These are phyloP conservation scores for Prinsepia uniflora DNA, from an alignment of 306 rosid species.

Conservation along the genomic window DNA sequence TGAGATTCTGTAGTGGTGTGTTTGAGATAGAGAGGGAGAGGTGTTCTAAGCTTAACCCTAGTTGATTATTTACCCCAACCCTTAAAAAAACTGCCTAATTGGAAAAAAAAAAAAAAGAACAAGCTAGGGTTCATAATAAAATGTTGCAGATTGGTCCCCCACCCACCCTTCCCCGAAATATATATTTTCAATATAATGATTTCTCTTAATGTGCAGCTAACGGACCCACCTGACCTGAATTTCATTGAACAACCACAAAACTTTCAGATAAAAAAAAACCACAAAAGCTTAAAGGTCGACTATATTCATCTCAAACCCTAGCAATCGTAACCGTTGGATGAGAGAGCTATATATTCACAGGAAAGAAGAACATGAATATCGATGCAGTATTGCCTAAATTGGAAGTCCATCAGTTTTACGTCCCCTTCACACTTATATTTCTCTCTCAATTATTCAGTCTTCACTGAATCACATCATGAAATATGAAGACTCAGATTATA, in stretches of 20 bases:
- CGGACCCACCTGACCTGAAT: neutral
- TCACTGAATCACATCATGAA: slow-evolving; percentile 8
- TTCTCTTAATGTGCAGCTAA: neutral
- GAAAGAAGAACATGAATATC: neutral
- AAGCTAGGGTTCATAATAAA: neutral
- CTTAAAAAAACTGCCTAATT: neutral
- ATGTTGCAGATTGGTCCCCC: neutral
- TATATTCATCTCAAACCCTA: neutral
- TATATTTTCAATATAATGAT: neutral
- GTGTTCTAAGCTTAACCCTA: neutral
- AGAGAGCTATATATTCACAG: neutral
- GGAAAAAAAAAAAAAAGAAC: neutral
- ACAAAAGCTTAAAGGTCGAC: neutral
- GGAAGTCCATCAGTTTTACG: neutral
- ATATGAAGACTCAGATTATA: neutral
- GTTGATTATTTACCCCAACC: neutral
- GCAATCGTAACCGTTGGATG: neutral
- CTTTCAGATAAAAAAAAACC: too few species aligned
- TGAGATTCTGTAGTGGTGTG: too few species aligned
- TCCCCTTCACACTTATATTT: neutral
- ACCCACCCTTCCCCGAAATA: neutral
- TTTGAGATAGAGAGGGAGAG: too few species aligned
- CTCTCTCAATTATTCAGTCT: neutral
- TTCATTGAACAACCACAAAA: too few species aligned
- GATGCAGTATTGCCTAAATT: neutral